Evolutionary conservation across 768 basidiomycete genomes (phyloP), one percentile per base, ranked within the genome.

Genomic region (Suillus occidentalis): DNA sequence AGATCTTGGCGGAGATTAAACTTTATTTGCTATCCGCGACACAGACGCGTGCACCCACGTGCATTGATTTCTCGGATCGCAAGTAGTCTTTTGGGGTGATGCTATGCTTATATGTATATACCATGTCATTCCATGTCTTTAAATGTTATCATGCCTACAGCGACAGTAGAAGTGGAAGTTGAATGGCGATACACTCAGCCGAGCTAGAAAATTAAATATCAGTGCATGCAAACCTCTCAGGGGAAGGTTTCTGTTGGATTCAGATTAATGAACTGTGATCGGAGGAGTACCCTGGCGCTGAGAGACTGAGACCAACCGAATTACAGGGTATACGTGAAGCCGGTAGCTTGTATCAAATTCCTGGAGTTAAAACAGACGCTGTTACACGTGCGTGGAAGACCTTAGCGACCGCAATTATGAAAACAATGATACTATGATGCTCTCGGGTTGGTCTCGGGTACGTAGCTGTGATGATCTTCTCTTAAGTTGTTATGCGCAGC

Each of bases 1-100:
- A 64, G 63, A 66, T 66, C 66, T 31, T 55, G 39, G 36, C 66
- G 66, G 66, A 66, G 66, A 66, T 66, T 58, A 43, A 66, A 66
- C 14, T 50, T 47, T 53, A 53, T n/a, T 37, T 45, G 28, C 62
- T 8, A 25, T 57, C 62, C 47, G 64, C 39, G 53, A 55, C 65
- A 50, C 63, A 58, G 39, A 42, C 57, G 57, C 57, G 57, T 40
- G 13, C 9, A 18, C 9, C 57, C 57, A 59, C 58, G 58, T 59
- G 58, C 58, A 22, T 43, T 59, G 58, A 59, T 59, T 59, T 59
- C 22, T 18, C 22, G 3, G 10, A 6, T 55, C 53, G 28, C 16
- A 18, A 31, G 4, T 53, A 50, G 50, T 16, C 14, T 28, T 50
- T 50, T 25, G 7, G 1, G 16, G 7, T 25, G 16, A 28, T 50